A percentile compares a stretch with the other conserved stretches of the same genome.
These are phyloP conservation scores for Microsporum canis DNA, from an alignment of 2,329 filamentous ascomycete genomes.

Conservation along the genomic window DNA sequence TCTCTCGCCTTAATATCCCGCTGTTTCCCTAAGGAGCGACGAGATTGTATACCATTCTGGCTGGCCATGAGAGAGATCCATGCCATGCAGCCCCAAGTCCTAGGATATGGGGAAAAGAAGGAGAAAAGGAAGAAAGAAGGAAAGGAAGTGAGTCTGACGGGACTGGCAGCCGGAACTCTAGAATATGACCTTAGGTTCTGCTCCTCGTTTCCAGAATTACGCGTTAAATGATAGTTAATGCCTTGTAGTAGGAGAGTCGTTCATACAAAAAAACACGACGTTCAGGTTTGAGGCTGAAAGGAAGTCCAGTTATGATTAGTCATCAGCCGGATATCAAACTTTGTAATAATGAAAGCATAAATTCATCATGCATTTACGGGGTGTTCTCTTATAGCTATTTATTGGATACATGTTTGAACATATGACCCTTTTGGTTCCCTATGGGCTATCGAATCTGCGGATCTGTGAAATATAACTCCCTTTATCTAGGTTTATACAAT, in stretches of 20 bases:
- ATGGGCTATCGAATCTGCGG: too few relatives aligned
- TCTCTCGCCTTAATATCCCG: slow-evolving; percentile 14
- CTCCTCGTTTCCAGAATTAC: neutral
- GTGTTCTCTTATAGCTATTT: too few relatives aligned
- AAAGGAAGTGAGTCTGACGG: neutral
- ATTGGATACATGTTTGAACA: too few relatives aligned
- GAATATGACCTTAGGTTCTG: neutral
- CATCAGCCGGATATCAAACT: too few relatives aligned
- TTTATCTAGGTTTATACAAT: too few relatives aligned
- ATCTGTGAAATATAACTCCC: too few relatives aligned
- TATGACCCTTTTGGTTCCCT: too few relatives aligned
- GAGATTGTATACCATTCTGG: slow-evolving; percentile 9
- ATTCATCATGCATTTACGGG: too few relatives aligned
- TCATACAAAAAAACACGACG: too few relatives aligned
- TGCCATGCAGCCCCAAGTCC: neutral
- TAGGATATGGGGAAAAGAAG: neutral
- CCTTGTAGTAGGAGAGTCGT: neutral
- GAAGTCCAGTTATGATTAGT: too few relatives aligned
- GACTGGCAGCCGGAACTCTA: neutral
- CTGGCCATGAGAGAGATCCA: slow-evolving; percentile 10
- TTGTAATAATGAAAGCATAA: too few relatives aligned
- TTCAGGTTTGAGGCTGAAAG: too few relatives aligned
- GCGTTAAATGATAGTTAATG: neutral
- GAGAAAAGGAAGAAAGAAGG: neutral
- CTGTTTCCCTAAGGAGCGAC: slow-evolving; percentile 4